A percentile compares a stretch with the other conserved stretches of the same genome.
Evolutionary conservation across 148 eudicot species (phyloP).

Genomic region (Fallopia convolvulus): DNA sequence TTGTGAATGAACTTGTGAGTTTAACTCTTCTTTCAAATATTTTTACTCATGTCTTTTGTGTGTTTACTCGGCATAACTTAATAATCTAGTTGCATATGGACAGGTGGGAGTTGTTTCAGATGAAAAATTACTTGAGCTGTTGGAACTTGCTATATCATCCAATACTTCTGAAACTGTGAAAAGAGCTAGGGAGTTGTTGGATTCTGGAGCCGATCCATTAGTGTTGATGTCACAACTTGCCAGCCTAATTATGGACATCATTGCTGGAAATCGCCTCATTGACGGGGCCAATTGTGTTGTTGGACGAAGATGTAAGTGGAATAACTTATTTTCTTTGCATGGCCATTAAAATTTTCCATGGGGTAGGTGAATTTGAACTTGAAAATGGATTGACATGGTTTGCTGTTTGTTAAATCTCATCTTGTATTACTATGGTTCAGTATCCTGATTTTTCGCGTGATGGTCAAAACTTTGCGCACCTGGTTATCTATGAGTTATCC

Average conservation of each 20-base stretch:
- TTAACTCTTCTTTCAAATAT: conserved; percentile 26
- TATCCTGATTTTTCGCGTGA: neutral
- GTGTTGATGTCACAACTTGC: conserved; percentile 87
- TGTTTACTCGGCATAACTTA: neutral
- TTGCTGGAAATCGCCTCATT: conserved; percentile 67
- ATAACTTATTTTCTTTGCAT: neutral
- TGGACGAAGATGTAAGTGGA: conserved; percentile 67
- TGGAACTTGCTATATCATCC: conserved; percentile 90
- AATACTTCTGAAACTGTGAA: conserved; percentile 87
- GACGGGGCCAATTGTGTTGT: conserved; percentile 41
- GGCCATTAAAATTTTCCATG: neutral
- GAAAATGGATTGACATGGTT: neutral
- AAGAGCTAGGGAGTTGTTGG: conserved; percentile 91
- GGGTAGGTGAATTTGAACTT: neutral
- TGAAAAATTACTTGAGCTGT: conserved; percentile 76
- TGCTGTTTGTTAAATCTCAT: neutral
- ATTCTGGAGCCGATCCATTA: conserved; percentile 85
- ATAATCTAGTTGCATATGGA: neutral
- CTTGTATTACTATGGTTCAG: neutral
- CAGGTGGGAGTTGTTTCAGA: conserved; percentile 92
- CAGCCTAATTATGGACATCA: conserved; percentile 83
- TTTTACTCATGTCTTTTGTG: neutral
- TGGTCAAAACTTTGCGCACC: neutral
- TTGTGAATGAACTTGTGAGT: conserved; percentile 96
- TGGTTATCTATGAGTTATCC: neutral